These are phyloP conservation scores for Saitozyma podzolica DNA, from an alignment of 768 basidiomycete species.

Conservation along the genomic window DNA sequence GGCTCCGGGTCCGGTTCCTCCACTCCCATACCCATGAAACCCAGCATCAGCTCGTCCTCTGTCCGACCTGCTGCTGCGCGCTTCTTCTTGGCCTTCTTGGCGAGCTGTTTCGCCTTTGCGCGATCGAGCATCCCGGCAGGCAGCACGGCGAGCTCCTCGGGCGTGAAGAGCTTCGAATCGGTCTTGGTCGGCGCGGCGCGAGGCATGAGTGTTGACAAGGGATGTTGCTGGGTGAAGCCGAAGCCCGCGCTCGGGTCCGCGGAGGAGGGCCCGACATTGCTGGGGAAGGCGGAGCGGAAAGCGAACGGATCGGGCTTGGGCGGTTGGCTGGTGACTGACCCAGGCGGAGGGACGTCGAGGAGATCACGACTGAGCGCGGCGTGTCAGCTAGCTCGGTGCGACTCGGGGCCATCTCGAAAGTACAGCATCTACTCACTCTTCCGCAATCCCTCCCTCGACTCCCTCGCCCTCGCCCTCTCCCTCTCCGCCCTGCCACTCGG, in stretches of 20 bases:
- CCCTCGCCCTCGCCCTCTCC: conserved; percentile 52
- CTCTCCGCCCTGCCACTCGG: conserved; percentile 60
- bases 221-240: too few relatives aligned
- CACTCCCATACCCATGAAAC: conserved; percentile 12
- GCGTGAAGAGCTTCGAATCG: conserved; percentile 39
- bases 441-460: conserved; percentile 20
- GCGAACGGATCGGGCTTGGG: not conserved
- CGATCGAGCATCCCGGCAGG: conserved; percentile 41
- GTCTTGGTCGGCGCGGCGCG: not conserved
- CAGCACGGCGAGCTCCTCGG: conserved; percentile 46
- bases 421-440: conserved; percentile 21
- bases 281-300: not conserved
- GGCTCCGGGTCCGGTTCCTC: conserved; percentile 1
- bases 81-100: conserved; percentile 47
- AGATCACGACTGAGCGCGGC: not conserved
- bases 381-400: not conserved
- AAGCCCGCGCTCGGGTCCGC: too few relatives aligned
- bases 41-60: conserved; percentile 12
- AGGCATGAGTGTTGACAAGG: too few relatives aligned
- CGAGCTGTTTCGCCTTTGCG: conserved; percentile 41
- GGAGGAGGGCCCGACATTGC: not conserved
- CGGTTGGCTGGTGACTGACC: not conserved
- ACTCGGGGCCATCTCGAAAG: not conserved
- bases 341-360: not conserved
- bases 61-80: conserved; percentile 2